phyloP scores from a whole-genome alignment of 163 green algal species.

The Scenedesmus sp. region DNA sequence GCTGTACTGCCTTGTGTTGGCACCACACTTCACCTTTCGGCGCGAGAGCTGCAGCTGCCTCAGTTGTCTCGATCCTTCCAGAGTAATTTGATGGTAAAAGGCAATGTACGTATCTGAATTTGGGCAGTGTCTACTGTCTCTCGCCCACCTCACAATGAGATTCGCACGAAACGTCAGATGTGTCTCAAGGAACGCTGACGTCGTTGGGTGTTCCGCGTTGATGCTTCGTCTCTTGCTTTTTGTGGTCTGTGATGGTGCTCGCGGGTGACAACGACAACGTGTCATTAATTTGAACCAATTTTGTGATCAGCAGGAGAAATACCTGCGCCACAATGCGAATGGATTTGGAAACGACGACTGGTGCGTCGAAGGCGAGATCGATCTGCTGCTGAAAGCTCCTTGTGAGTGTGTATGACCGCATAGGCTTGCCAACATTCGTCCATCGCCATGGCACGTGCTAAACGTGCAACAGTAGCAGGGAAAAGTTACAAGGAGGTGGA shows the following conservation, averaged over 20 bases:
- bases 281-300: background rate
- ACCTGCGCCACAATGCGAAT: background rate
- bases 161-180: background rate
- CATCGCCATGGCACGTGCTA: background rate
- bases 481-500: slow-evolving; percentile 2
- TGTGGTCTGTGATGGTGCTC: background rate
- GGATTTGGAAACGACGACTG: background rate
- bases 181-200: background rate
- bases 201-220: too few relatives aligned
- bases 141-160: background rate
- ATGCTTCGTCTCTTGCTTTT: background rate
- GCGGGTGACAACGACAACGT: background rate
- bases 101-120: too few relatives aligned
- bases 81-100: too few relatives aligned
- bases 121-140: background rate
- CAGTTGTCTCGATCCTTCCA: too few relatives aligned
- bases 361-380: background rate
- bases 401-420: background rate
- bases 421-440: background rate
- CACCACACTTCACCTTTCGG: background rate
- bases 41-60: background rate
- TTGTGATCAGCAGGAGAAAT: background rate
- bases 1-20: background rate
- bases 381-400: background rate
- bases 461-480: background rate